These are phyloP conservation scores for Podaxis sp. DNA, from an alignment of 768 basidiomycete genomes.

Conservation along the genomic window DNA sequence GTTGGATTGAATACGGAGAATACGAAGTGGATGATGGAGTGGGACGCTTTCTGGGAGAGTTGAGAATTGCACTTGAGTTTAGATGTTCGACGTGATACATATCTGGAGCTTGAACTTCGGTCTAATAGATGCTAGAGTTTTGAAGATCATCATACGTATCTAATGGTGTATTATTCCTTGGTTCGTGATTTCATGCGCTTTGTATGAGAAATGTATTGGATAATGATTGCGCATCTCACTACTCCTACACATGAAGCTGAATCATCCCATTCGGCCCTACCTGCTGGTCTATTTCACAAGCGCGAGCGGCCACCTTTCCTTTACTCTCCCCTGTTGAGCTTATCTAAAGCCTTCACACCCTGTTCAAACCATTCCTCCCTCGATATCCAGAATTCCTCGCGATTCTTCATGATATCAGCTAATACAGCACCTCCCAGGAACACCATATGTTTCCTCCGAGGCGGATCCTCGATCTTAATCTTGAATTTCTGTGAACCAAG, in stretches of 20 bases:
- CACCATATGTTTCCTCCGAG: slow-evolving; percentile 98
- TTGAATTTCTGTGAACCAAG: slow-evolving; percentile 87
- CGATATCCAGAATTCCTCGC: slow-evolving; percentile 94
- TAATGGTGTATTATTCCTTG: not conserved
- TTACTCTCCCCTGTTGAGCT: slow-evolving; percentile 73
- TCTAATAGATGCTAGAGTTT: not conserved
- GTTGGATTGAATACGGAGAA: slow-evolving; percentile 28
- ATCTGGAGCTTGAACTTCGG: not conserved
- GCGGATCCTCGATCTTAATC: slow-evolving; percentile 97
- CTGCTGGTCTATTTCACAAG: not conserved
- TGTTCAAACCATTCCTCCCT: slow-evolving; percentile 95
- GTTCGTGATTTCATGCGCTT: not conserved
- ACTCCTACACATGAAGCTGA: slow-evolving; percentile 6
- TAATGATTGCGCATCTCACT: not conserved
- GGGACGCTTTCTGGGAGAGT: slow-evolving; percentile 46
- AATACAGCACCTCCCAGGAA: slow-evolving; percentile 99
- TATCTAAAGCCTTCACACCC: slow-evolving; percentile 78
- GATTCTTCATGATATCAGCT: slow-evolving; percentile 96
- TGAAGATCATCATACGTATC: not conserved
- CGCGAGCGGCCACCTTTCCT: not conserved
- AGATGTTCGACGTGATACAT: not conserved
- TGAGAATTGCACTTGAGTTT: not conserved
- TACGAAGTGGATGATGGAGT: slow-evolving; percentile 37
- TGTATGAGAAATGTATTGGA: not conserved
- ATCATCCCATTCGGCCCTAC: not conserved